These are phyloP conservation scores for Trichomonas tenax DNA, from an alignment of 208 protist genomes.

Conservation along the genomic window DNA sequence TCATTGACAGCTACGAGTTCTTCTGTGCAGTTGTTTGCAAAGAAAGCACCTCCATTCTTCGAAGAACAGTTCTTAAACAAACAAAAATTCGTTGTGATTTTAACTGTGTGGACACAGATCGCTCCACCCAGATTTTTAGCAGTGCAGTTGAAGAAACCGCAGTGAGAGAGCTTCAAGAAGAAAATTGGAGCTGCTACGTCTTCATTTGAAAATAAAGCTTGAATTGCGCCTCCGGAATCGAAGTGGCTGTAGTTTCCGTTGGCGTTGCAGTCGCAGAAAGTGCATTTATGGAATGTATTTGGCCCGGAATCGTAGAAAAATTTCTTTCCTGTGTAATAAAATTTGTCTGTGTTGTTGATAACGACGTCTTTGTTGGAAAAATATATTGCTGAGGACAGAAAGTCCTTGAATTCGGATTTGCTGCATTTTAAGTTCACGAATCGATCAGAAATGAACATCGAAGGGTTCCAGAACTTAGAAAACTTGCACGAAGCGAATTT, in stretches of 20 bases:
- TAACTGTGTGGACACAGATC: background rate
- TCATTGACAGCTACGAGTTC: background rate
- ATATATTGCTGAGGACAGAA: background rate
- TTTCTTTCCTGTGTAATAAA: background rate
- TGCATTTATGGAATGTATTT: background rate
- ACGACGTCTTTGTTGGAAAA: background rate
- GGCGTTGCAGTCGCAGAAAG: background rate
- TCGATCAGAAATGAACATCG: background rate
- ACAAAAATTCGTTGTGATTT: background rate
- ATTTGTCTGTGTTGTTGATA: background rate
- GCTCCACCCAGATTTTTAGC: background rate
- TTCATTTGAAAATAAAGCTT: background rate
- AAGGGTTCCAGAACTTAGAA: background rate
- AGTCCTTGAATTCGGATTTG: background rate
- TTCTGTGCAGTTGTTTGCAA: background rate
- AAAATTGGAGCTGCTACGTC: background rate
- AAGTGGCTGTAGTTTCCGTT: background rate
- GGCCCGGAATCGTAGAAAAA: background rate
- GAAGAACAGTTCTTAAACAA: background rate
- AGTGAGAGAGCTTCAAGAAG: background rate
- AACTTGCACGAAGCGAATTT: background rate
- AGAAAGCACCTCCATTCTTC: background rate
- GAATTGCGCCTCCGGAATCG: background rate
- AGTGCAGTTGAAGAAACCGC: background rate
- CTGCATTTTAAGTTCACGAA: background rate